A percentile compares a stretch with the other conserved stretches of the same genome.
These are phyloP conservation scores for Esteya vermicola DNA, from an alignment of 2,329 filamentous ascomycete species.

Conservation along the genomic window DNA sequence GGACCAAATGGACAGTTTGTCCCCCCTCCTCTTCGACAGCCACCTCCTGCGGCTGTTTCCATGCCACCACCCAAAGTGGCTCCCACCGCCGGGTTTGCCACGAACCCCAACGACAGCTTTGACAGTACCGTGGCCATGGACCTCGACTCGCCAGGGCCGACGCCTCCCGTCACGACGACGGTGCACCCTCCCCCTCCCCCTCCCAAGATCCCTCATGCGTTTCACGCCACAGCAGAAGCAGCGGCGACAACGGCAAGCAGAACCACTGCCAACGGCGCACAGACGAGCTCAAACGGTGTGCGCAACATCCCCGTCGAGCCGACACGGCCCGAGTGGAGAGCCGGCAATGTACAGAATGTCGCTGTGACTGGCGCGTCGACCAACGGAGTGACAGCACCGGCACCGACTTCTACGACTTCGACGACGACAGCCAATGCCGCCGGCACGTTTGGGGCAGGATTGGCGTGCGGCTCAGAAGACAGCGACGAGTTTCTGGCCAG, in stretches of 20 bases:
- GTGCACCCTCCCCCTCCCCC: no score
- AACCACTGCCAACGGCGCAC: constrained; percentile 3
- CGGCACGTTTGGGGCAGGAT: not conserved
- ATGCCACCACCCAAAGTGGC: no score
- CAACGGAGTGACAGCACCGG: not conserved
- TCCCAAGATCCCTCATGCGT: no score
- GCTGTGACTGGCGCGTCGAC: no score
- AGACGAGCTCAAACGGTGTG: constrained; percentile 20
- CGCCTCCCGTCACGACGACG: no score
- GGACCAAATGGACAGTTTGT: no score
- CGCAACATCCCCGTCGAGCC: constrained; percentile 45
- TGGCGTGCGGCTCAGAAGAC: constrained; percentile 36
- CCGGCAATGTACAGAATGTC: constrained; percentile 27
- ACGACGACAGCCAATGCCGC: constrained; percentile 10
- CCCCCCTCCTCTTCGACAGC: no score
- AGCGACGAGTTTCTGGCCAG: constrained; percentile 38
- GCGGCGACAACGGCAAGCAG: constrained; percentile 7
- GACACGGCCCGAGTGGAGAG: constrained; percentile 43
- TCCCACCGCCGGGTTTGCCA: not conserved
- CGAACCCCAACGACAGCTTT: not conserved
- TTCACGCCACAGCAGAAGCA: not conserved
- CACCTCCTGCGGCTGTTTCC: no score
- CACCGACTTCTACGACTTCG: not conserved
- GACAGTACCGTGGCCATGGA: constrained; percentile 50
- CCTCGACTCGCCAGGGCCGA: constrained; percentile 38